Percentiles rank a stretch among this genome's conserved stretches.
Conservation (phyloP, 2,329 filamentous ascomycete genomes). For the Plectosphaerella plurivora region DNA sequence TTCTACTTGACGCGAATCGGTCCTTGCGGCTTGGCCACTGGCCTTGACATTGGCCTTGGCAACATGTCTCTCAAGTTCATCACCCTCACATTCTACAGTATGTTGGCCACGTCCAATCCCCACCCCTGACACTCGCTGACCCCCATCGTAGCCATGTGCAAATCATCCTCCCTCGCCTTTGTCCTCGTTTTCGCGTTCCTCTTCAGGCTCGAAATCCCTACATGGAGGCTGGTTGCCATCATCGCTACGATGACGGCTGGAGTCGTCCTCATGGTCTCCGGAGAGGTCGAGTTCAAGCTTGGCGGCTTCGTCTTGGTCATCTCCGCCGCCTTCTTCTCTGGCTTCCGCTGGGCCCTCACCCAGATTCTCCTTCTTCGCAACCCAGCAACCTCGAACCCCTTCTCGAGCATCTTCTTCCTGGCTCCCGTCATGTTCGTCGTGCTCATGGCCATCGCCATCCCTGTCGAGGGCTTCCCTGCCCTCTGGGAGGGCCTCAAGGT, state of each 20-base stretch:
- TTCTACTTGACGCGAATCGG: constrained; percentile 92
- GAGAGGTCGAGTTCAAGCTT: constrained; percentile 83
- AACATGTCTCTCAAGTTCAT: constrained; percentile 97
- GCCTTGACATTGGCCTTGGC: constrained; percentile 90
- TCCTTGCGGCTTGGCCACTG: constrained; percentile 88
- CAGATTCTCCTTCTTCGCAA: constrained; percentile 93
- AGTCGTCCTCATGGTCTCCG: constrained; percentile 97
- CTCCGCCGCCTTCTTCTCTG: constrained; percentile 87
- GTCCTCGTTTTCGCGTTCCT: constrained; percentile 93
- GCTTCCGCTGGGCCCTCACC: constrained; percentile 97
- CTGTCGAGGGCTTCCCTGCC: constrained; percentile 73
- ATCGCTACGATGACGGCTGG: constrained; percentile 89
- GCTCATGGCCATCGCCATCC: constrained; percentile 74
- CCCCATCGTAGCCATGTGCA: constrained; percentile 74
- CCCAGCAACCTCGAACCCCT: constrained; percentile 91
- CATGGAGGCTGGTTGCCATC: constrained; percentile 78
- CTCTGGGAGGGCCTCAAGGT: constrained; percentile 61
- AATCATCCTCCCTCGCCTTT: constrained; percentile 92
- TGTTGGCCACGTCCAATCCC: constrained; percentile 20
- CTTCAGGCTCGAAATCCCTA: constrained; percentile 85
- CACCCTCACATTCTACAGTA: constrained; percentile 91
- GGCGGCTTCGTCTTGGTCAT: constrained; percentile 91
- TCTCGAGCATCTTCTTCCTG: constrained; percentile 96
- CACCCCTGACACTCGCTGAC: not conserved
- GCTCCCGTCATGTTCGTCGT: constrained; percentile 93